Conservation (phyloP, 2,329 filamentous ascomycete genomes). For the Sclerotinia borealis region DNA sequence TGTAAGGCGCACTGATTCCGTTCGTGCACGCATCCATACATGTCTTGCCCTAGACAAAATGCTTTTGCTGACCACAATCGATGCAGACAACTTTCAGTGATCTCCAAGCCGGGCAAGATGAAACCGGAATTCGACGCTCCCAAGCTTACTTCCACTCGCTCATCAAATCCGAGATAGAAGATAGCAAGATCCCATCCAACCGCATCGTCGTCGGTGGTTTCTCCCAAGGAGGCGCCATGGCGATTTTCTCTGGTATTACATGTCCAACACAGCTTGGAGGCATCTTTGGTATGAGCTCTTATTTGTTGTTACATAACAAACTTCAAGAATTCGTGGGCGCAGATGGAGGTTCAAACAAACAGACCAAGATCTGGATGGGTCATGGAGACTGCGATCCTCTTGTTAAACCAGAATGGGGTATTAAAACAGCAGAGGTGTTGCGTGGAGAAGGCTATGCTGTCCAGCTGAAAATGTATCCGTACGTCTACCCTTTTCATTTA, state of each 20-base stretch:
- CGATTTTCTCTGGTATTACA: slow-evolving; percentile 74
- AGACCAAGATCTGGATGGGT: slow-evolving; percentile 81
- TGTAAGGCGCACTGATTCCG: slow-evolving; percentile 39
- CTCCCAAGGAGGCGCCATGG: slow-evolving; percentile 82
- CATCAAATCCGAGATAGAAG: slow-evolving; percentile 68
- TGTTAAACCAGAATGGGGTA: slow-evolving; percentile 63
- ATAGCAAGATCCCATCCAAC: slow-evolving; percentile 71
- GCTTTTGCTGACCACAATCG: background rate
- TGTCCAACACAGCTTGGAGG: slow-evolving; percentile 70
- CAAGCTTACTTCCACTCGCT: slow-evolving; percentile 72
- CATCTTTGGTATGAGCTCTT: slow-evolving; percentile 79
- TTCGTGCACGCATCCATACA: slow-evolving; percentile 19
- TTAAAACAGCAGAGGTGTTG: slow-evolving; percentile 59
- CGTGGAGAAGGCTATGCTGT: slow-evolving; percentile 67
- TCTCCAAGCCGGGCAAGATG: slow-evolving; percentile 52
- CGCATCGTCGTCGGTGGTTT: slow-evolving; percentile 84
- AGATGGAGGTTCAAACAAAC: slow-evolving; percentile 53
- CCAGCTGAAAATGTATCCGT: slow-evolving; percentile 71
- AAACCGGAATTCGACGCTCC: slow-evolving; percentile 65
- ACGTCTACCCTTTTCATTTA: slow-evolving; percentile 32
- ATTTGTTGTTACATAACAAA: slow-evolving; percentile 65
- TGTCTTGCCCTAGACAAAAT: background rate
- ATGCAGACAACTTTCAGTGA: slow-evolving; percentile 39
- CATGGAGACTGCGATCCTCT: slow-evolving; percentile 77
- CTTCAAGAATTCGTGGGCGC: slow-evolving; percentile 51